Evolutionary conservation across 495 filamentous ascomycete species (phyloP).

Genomic region (Trichoderma asperelloides): DNA sequence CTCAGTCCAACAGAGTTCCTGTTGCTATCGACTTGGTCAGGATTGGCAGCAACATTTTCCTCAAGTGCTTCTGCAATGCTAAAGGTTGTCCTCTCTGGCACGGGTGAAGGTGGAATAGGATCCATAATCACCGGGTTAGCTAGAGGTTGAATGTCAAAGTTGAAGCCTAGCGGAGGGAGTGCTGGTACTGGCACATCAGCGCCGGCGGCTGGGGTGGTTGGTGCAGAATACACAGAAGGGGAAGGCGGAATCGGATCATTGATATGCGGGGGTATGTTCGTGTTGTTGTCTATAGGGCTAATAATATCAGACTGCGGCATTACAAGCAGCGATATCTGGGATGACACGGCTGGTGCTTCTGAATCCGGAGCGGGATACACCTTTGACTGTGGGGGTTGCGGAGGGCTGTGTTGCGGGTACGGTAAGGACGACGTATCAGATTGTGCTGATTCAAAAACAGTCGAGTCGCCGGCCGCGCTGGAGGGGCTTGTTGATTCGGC

Average conservation of each 20-base stretch:
- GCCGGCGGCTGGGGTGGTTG: neutral
- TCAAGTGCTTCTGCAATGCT: neutral
- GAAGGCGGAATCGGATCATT: neutral
- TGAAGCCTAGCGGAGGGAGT: neutral
- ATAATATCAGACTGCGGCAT: neutral
- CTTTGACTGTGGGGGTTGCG: neutral
- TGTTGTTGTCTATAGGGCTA: neutral
- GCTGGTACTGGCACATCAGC: neutral
- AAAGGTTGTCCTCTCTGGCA: neutral
- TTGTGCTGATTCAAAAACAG: neutral
- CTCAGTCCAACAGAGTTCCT: neutral
- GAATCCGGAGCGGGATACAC: neutral
- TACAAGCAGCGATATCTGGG: slow-evolving; percentile 1
- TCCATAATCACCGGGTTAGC: neutral
- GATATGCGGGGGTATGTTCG: neutral
- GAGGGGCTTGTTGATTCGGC: neutral
- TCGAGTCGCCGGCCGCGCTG: neutral
- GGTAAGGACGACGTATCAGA: neutral
- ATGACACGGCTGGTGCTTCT: neutral
- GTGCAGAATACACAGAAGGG: neutral
- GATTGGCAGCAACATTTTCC: neutral
- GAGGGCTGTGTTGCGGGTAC: neutral
- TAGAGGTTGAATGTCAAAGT: neutral
- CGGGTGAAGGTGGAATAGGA: neutral
- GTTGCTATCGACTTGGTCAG: neutral